Conservation (phyloP, 2,329 filamentous ascomycete species). For the Coniochaeta hoffmannii region DNA sequence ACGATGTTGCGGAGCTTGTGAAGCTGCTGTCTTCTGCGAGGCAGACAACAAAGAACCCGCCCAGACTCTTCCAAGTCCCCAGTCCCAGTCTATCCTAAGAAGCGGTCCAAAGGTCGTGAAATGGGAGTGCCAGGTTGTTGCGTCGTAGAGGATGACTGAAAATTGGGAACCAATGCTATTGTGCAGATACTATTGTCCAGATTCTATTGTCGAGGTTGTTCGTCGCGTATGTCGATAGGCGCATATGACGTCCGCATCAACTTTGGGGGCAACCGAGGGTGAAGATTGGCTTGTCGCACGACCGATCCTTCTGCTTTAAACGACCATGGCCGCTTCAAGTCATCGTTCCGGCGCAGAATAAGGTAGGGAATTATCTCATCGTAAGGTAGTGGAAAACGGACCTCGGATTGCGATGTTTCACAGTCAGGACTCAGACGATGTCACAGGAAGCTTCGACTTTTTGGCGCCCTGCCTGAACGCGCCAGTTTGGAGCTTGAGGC, state of each 20-base stretch:
- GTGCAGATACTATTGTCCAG: not conserved
- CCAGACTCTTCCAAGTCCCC: too few species aligned
- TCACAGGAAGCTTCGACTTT: slow-evolving; percentile 1
- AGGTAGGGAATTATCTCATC: not conserved
- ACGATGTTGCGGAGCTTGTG: not conserved
- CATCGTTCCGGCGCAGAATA: not conserved
- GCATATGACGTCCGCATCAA: not conserved
- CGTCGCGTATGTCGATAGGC: not conserved
- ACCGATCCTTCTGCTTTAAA: too few species aligned
- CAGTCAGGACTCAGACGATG: not conserved
- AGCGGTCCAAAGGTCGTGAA: not conserved
- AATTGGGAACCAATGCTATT: too few species aligned
- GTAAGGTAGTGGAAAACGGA: not conserved
- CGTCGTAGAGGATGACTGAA: too few species aligned
- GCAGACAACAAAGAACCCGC: not conserved
- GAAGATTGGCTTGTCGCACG: not conserved
- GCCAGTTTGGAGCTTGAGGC: not conserved
- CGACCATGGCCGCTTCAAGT: too few species aligned
- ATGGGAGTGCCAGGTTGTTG: not conserved
- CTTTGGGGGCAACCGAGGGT: not conserved
- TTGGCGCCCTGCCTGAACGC: not conserved
- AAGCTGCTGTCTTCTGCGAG: not conserved
- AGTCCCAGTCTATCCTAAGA: not conserved
- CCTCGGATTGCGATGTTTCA: not conserved
- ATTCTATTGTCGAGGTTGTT: not conserved